A percentile compares a stretch with the other conserved stretches of the same genome.
Conservation (phyloP, 768 basidiomycete genomes). For the Mycena epipterygia region DNA sequence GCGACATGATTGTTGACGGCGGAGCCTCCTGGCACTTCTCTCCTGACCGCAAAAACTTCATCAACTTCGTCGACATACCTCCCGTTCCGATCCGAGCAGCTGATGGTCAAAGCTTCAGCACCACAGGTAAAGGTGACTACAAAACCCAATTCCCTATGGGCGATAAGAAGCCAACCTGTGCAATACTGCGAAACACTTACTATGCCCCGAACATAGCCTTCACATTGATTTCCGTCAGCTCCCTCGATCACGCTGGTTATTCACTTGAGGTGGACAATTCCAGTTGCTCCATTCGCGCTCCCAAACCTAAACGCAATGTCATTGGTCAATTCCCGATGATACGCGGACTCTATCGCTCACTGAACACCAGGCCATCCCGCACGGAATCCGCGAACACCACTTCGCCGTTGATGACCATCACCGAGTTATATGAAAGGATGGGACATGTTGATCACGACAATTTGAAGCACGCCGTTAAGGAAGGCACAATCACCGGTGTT, state of each 20-base stretch:
- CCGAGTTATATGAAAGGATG: slow-evolving; percentile 48
- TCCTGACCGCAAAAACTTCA: background rate
- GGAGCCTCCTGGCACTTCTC: slow-evolving; percentile 1
- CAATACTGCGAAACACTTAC: background rate
- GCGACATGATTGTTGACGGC: slow-evolving; percentile 26
- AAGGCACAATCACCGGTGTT: slow-evolving; percentile 47
- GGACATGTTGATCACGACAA: slow-evolving; percentile 49
- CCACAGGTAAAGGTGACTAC: background rate
- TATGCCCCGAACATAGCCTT: background rate
- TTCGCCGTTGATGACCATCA: slow-evolving; percentile 37
- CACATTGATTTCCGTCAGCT: background rate
- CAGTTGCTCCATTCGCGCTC: background rate
- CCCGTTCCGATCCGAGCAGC: slow-evolving; percentile 5
- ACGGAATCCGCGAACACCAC: slow-evolving; percentile 23
- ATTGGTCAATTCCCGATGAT: slow-evolving; percentile 36
- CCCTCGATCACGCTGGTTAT: too few relatives aligned
- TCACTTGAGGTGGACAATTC: background rate
- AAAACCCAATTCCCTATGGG: background rate
- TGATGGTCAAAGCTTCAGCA: slow-evolving; percentile 2
- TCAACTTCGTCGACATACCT: background rate
- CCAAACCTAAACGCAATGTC: slow-evolving; percentile 17
- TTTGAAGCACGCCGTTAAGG: slow-evolving; percentile 41
- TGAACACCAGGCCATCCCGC: background rate
- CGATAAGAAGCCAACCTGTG: background rate
- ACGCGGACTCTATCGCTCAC: slow-evolving; percentile 43